Evolutionary conservation across 345 rosid genomes (phyloP), one percentile per base, ranked within the genome.

Genomic region (Eucalyptus marginata): DNA sequence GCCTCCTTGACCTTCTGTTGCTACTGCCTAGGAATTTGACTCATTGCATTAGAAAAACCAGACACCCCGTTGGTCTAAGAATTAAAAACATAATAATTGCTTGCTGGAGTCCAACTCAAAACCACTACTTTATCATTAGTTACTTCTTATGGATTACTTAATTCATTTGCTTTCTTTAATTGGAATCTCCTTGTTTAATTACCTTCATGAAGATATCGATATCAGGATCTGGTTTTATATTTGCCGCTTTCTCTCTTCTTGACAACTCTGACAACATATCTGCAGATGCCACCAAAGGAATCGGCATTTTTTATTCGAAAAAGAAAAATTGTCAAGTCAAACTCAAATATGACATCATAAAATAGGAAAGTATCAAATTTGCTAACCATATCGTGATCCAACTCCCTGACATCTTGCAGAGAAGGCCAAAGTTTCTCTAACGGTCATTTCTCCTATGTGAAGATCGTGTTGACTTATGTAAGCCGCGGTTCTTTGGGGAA

Each of bases 361-460:
- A 20, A 6, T 27, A 66, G 50, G n/a, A 54, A 29, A 49, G 16
- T 31, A 46, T 49, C 5, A 18, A 49, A 43, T 33, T 54, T 15
- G 88, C 95, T 87, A 31, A 96, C 99, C 96, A 33, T 93, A 95
- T n/a, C 94, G 91, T 31, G 91, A 47, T 86, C 99, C 99, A 20
- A 94, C 92, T 40, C 96, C 97, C 86, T 96, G 99, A 88, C 95
- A 95, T 92, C 94, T 95, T 17, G 98, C 96, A 8, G 98, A 94
- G 91, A 96, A 97, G 25, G 92, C 93, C 88, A 93, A 52, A 49
- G 95, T 92, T 87, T 93, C 95, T 88, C 92, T 93, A 7, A 92
- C 93, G 17, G 92, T 93, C 94, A 93, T 86, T 88, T 93, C 92
- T 81, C 90, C 92, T 4, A 92, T 90, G 84, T 93, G 95, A 47